Evolutionary conservation across 306 rosid genomes (phyloP).

Genomic region (Urtica urens): DNA sequence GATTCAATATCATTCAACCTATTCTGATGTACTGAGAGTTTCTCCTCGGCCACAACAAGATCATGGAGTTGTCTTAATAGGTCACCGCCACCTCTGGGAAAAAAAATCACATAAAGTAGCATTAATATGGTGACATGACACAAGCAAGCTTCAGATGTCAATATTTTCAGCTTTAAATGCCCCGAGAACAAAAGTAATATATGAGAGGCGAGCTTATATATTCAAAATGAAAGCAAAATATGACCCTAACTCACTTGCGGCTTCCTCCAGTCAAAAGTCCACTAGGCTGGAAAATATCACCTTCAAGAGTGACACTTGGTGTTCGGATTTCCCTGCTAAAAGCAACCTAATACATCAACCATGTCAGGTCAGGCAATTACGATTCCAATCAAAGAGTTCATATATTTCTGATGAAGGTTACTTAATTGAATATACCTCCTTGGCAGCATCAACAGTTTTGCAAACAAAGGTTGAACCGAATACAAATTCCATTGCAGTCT

Average conservation of each 20-base stretch:
- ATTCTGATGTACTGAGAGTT: conserved; percentile 55
- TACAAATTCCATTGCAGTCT: conserved; percentile 87
- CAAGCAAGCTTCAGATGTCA: background rate
- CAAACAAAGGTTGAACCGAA: conserved; percentile 95
- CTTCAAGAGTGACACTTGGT: conserved; percentile 96
- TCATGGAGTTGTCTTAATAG: conserved; percentile 70
- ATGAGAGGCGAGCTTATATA: conserved; percentile 8
- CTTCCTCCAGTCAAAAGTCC: conserved; percentile 98
- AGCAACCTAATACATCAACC: conserved; percentile 57
- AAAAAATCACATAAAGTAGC: conserved; percentile 11
- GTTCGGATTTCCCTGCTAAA: conserved; percentile 55
- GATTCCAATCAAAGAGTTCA: background rate
- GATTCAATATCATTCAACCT: conserved; percentile 56
- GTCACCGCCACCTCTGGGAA: conserved; percentile 80
- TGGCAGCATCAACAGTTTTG: conserved; percentile 72
- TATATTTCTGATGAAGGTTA: too few species aligned
- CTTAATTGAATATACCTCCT: conserved; percentile 71
- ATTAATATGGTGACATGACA: conserved; percentile 5
- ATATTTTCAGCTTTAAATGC: background rate
- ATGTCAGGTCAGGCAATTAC: conserved; percentile 1
- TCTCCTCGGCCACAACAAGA: conserved; percentile 63
- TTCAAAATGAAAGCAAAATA: conserved; percentile 13
- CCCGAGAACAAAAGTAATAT: background rate
- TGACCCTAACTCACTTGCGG: conserved; percentile 56
- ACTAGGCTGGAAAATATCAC: conserved; percentile 92